Percentiles rank a stretch among this genome's conserved stretches.
These are phyloP conservation scores for Aspergillus avenaceus DNA, from an alignment of 495 filamentous ascomycete species.

Conservation along the genomic window DNA sequence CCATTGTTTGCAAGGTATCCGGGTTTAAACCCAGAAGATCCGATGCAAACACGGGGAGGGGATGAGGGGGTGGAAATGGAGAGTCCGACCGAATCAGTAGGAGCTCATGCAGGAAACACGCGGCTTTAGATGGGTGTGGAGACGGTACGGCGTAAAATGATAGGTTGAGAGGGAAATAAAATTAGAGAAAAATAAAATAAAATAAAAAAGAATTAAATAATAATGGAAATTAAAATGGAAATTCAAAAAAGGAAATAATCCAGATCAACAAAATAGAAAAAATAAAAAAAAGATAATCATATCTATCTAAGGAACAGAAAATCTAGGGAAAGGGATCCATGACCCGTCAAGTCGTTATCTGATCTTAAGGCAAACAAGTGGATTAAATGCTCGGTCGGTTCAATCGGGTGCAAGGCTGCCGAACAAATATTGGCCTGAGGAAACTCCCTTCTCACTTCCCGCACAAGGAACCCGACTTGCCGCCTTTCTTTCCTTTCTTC, in stretches of 20 bases:
- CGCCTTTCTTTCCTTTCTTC: conserved; percentile 18
- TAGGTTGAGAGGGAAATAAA: not conserved
- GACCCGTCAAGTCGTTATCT: conserved; percentile 10
- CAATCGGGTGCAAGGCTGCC: conserved; percentile 35
- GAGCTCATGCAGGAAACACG: conserved; percentile 15
- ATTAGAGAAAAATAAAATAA: too few relatives aligned
- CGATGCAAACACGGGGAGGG: conserved; percentile 4
- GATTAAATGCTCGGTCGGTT: conserved; percentile 37
- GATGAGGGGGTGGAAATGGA: not conserved
- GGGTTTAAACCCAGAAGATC: not conserved
- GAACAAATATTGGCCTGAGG: conserved; percentile 19
- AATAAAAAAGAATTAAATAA: too few relatives aligned
- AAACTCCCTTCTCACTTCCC: conserved; percentile 14
- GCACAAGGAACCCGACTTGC: conserved; percentile 14
- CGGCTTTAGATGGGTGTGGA: conserved; percentile 25
- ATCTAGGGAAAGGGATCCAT: not conserved
- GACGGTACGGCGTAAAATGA: not conserved
- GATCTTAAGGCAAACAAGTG: conserved; percentile 19
- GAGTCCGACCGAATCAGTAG: too few relatives aligned
- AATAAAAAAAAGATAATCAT: not conserved
- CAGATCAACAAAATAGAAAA: too few relatives aligned
- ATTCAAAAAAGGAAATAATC: too few relatives aligned
- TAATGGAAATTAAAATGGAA: too few relatives aligned
- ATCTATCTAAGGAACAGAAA: not conserved
- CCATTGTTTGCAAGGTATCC: conserved; percentile 31